Evolutionary conservation across 2,329 filamentous ascomycete genomes (phyloP).

Genomic region (Trichoderma breve): DNA sequence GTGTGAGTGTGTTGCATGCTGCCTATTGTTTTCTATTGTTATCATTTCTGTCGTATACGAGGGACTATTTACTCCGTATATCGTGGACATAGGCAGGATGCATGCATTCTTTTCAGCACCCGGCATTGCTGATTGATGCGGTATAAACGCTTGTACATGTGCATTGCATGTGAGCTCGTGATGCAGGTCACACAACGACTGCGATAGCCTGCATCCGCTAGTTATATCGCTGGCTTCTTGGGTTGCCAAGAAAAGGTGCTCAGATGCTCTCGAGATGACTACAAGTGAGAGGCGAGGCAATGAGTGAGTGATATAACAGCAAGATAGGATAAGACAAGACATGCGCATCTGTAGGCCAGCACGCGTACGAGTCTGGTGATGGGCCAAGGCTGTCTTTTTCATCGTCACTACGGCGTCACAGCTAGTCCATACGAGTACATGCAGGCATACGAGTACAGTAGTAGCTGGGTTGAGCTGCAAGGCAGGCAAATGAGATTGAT

Average conservation of each 20-base stretch:
- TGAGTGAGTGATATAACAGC: neutral
- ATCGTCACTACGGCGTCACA: conserved; percentile 4
- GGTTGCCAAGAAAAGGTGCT: neutral
- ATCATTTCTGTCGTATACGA: neutral
- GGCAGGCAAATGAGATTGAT: neutral
- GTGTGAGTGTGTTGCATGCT: neutral
- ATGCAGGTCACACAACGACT: conserved; percentile 7
- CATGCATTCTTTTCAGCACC: neutral
- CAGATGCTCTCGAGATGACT: neutral
- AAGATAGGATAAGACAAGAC: neutral
- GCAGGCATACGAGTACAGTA: neutral
- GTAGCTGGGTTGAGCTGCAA: neutral
- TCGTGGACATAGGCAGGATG: neutral
- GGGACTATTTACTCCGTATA: neutral
- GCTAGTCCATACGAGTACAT: neutral
- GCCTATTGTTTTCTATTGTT: neutral
- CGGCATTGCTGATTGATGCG: neutral
- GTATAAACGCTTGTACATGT: neutral
- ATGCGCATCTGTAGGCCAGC: neutral
- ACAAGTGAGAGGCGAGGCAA: neutral
- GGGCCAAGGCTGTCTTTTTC: neutral
- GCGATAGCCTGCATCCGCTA: neutral
- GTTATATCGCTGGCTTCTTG: neutral
- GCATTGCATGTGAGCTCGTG: neutral
- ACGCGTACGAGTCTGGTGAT: neutral